Conservation (phyloP, 2,329 filamentous ascomycete species). For the Colletotrichum costaricense region DNA sequence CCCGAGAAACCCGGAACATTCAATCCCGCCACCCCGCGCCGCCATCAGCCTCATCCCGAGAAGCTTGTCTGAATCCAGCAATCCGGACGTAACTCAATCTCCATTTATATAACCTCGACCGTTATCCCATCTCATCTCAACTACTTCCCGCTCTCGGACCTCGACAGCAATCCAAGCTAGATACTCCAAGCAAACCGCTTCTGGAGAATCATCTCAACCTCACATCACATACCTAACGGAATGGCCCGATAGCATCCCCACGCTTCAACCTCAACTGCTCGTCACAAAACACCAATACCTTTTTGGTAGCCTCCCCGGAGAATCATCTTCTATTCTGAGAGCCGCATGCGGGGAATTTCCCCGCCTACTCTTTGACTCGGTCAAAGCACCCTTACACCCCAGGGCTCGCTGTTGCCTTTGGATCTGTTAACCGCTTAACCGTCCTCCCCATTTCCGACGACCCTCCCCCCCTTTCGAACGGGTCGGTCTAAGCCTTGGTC, state of each 20-base stretch:
- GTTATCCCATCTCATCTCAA: neutral
- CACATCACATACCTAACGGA: constrained; percentile 22
- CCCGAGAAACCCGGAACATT: constrained; percentile 7
- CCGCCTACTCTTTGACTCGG: constrained; percentile 38
- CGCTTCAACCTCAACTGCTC: constrained; percentile 13
- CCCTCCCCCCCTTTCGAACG: neutral
- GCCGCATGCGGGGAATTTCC: constrained; percentile 39
- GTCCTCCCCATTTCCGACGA: neutral
- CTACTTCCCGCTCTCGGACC: neutral
- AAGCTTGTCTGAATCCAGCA: constrained; percentile 5
- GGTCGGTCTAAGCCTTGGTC: constrained; percentile 18
- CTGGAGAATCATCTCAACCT: neutral
- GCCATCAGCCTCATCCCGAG: constrained; percentile 16
- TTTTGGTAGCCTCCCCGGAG: constrained; percentile 32
- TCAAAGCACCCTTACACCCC: constrained; percentile 35
- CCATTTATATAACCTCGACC: neutral
- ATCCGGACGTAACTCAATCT: constrained; percentile 5
- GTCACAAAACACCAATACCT: constrained; percentile 33
- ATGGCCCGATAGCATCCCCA: constrained; percentile 35
- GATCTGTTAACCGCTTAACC: neutral
- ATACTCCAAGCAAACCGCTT: neutral
- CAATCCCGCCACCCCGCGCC: constrained; percentile 14
- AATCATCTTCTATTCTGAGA: constrained; percentile 33
- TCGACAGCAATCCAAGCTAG: neutral
- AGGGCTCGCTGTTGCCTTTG: constrained; percentile 32